Evolutionary conservation across 2,329 filamentous ascomycete genomes (phyloP).

Genomic region (Microdochium paspali): DNA sequence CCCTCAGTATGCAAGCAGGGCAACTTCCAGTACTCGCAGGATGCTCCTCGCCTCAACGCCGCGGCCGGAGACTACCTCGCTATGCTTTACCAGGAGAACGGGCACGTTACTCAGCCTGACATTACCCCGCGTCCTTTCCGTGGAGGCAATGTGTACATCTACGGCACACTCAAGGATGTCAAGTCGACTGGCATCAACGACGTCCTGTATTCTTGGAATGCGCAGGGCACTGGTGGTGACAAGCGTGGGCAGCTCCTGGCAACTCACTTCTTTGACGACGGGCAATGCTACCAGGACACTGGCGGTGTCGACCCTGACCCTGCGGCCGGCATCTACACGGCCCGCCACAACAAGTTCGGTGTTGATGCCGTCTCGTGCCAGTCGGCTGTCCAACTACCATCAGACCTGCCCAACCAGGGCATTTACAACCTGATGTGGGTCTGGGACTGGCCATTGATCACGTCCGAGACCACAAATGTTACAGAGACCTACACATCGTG

Average conservation of each 20-base stretch:
- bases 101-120: slow-evolving; percentile 56
- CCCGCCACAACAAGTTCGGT: slow-evolving; percentile 48
- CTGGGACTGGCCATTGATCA: slow-evolving; percentile 79
- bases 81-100: slow-evolving; percentile 64
- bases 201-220: slow-evolving; percentile 71
- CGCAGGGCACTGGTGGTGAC: slow-evolving; percentile 73
- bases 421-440: slow-evolving; percentile 87
- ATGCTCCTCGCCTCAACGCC: slow-evolving; percentile 43
- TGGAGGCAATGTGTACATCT: slow-evolving; percentile 65
- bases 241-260: slow-evolving; percentile 66
- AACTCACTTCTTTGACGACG: slow-evolving; percentile 78
- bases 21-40: background rate
- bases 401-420: slow-evolving; percentile 49
- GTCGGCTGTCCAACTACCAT: slow-evolving; percentile 67
- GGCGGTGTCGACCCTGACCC: slow-evolving; percentile 15
- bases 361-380: slow-evolving; percentile 67
- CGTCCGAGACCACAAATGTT: slow-evolving; percentile 29
- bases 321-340: slow-evolving; percentile 35
- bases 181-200: slow-evolving; percentile 13
- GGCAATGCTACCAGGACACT: slow-evolving; percentile 79
- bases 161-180: slow-evolving; percentile 49
- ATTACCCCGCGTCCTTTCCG: slow-evolving; percentile 49
- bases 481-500: slow-evolving; percentile 52
- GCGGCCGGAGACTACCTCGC: slow-evolving; percentile 54
- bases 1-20: slow-evolving; percentile 44